A percentile compares a stretch with the other conserved stretches of the same genome.
phyloP scores from a whole-genome alignment of 139 green algal species.

The Chlorella sorokiniana region DNA sequence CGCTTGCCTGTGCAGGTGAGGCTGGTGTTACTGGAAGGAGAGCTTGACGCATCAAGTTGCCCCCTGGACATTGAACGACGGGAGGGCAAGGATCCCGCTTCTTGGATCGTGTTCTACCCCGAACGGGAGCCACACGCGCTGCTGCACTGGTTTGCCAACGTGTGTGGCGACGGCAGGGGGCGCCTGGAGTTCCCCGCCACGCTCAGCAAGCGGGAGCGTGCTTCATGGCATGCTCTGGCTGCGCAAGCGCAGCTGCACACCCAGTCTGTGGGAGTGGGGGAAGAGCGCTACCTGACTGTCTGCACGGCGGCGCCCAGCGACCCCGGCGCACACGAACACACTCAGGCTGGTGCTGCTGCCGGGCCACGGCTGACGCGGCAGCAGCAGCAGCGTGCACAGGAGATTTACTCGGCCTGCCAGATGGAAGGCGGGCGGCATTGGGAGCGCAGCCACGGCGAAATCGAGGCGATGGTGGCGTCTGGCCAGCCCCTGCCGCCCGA shows the following conservation, averaged over 20 bases:
- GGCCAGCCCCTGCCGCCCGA: slow-evolving; percentile 16
- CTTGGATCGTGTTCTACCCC: slow-evolving; percentile 1
- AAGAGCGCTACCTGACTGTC: slow-evolving; percentile 29
- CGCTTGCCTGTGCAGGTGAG: slow-evolving; percentile 31
- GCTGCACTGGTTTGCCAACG: slow-evolving; percentile 8
- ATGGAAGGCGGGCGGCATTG: slow-evolving; percentile 38
- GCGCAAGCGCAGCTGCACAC: slow-evolving; percentile 21
- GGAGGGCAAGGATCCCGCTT: background rate
- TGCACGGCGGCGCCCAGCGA: background rate
- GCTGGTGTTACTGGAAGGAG: background rate
- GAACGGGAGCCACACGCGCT: slow-evolving; percentile 12
- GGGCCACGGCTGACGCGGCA: background rate
- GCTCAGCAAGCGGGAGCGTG: slow-evolving; percentile 47
- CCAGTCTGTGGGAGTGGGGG: slow-evolving; percentile 36
- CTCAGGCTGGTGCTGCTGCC: background rate
- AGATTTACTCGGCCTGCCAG: slow-evolving; percentile 31
- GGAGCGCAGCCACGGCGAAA: slow-evolving; percentile 43
- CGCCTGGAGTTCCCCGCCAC: slow-evolving; percentile 41
- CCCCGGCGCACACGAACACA: background rate
- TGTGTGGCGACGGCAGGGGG: background rate
- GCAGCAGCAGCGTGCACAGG: slow-evolving; percentile 17
- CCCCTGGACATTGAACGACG: slow-evolving; percentile 14
- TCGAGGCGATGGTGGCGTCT: slow-evolving; percentile 34
- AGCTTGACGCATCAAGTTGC: background rate
- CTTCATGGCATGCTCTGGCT: slow-evolving; percentile 43